These are phyloP conservation scores for Erodium moschatum DNA, from an alignment of 441 rosid species.

Conservation along the genomic window DNA sequence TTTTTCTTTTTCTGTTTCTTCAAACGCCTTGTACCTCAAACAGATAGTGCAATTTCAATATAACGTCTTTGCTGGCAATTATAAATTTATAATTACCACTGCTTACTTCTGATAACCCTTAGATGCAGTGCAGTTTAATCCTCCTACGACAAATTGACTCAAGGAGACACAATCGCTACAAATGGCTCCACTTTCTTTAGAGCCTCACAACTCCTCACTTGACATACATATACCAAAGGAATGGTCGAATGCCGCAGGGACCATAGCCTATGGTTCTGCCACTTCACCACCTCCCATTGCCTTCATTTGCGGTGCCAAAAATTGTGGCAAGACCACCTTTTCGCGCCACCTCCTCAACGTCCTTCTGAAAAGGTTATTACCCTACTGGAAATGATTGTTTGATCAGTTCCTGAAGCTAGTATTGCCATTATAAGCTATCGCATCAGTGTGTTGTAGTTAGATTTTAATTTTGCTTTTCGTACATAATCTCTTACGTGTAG, in stretches of 20 bases:
- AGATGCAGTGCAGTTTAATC: not conserved
- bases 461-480: not conserved
- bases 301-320: conserved; percentile 68
- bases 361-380: conserved; percentile 62
- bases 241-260: conserved; percentile 64
- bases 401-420: too few relatives aligned
- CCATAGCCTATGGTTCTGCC: conserved; percentile 40
- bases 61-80: too few relatives aligned
- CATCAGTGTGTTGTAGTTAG: not conserved
- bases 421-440: not conserved
- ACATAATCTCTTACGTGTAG: not conserved
- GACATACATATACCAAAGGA: conserved; percentile 42
- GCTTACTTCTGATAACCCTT: not conserved
- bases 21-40: too few relatives aligned
- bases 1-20: too few relatives aligned
- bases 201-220: conserved; percentile 23
- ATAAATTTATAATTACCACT: too few relatives aligned
- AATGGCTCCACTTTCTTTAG: conserved; percentile 23
- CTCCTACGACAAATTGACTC: not conserved
- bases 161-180: not conserved
- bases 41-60: too few relatives aligned
- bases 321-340: conserved; percentile 78
- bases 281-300: conserved; percentile 46
- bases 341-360: conserved; percentile 65
- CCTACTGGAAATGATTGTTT: not conserved